These are phyloP conservation scores for Biancaea sappan DNA, from an alignment of 306 rosid species.

Conservation along the genomic window DNA sequence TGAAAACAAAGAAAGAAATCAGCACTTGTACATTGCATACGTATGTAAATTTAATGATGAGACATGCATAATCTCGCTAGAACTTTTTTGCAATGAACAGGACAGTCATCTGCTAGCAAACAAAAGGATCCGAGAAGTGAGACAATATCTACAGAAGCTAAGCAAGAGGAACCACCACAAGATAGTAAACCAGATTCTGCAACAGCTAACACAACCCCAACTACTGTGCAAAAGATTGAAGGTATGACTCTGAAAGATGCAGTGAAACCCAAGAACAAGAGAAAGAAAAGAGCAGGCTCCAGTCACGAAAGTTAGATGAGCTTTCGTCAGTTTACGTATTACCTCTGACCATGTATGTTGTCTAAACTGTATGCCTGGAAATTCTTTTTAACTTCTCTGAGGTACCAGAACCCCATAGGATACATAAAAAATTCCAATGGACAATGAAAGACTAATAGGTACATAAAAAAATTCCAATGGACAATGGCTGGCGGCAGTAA, in stretches of 20 bases:
- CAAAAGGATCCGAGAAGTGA: constrained; percentile 37
- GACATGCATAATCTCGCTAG: constrained; percentile 13
- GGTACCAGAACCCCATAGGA: neutral
- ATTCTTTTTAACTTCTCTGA: neutral
- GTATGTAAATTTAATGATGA: constrained; percentile 8
- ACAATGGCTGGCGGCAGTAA: neutral
- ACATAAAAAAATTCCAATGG: neutral
- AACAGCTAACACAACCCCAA: constrained; percentile 31
- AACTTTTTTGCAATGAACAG: constrained; percentile 40
- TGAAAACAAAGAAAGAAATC: neutral
- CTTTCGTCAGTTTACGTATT: neutral
- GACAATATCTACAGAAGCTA: neutral
- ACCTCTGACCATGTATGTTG: constrained; percentile 28
- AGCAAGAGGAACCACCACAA: constrained; percentile 45
- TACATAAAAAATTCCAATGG: constrained; percentile 21
- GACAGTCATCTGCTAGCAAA: constrained; percentile 40
- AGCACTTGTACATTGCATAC: neutral
- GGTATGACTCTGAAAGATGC: constrained; percentile 78
- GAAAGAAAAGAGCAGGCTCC: constrained; percentile 56
- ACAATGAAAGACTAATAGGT: neutral
- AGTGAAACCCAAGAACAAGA: constrained; percentile 73
- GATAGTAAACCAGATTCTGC: constrained; percentile 40
- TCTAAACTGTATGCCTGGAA: neutral
- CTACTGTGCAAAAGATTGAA: constrained; percentile 40
- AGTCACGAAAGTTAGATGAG: constrained; percentile 45